Base-by-base conservation (phyloP, 768 basidiomycete species). In the Favolaschia claudopus region DNA sequence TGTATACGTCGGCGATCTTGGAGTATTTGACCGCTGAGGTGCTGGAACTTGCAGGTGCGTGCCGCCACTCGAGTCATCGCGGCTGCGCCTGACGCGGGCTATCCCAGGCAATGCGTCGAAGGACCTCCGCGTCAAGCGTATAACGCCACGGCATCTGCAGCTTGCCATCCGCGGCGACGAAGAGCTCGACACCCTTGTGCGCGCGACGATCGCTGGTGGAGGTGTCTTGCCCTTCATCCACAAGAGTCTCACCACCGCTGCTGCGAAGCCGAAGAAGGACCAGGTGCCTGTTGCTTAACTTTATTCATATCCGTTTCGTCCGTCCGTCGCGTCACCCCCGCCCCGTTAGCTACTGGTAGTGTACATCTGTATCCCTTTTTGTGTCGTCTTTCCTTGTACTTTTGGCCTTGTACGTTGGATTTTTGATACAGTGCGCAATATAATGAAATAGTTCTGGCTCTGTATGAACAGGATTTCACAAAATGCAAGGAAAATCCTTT, bases 11-110 rank as follows among this genome's bases (percentile, higher is more conserved):
- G 33, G 95, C 96, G 29, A 95, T 97, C 65, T 82, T 97, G 54
- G 96, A 99, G 75, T 98, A 99, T 71, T 82, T 99, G 48, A 96
- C 95, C 0, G 96, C 96, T 10, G 96, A 99, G 72, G 96, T 99
- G 9, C 79, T 99, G 49, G 96, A 98, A 73, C 86, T 98, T 46
- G 96, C 96, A 54, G 96, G 95, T 95, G 64, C 60, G 89, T 77
- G 22, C 25, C 19, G n/a, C n/a, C n/a, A n/a, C 42, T 19, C 19
- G 55, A 28, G 28, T 22, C 29, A 15, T 43, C 43, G 17, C 29
- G 17, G 27, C 7, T 31, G 29, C 27, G 7, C 20, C 6, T 49
- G 19, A 37, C 24, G 29, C 42, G 15, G 10, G 34, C 39, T 51
- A 24, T 14, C 37, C 15, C 59, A 96, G 95, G 96, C 22, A 98